phyloP scores from a whole-genome alignment of 2,329 filamentous ascomycete genomes.

The Colletotrichum tropicale region DNA sequence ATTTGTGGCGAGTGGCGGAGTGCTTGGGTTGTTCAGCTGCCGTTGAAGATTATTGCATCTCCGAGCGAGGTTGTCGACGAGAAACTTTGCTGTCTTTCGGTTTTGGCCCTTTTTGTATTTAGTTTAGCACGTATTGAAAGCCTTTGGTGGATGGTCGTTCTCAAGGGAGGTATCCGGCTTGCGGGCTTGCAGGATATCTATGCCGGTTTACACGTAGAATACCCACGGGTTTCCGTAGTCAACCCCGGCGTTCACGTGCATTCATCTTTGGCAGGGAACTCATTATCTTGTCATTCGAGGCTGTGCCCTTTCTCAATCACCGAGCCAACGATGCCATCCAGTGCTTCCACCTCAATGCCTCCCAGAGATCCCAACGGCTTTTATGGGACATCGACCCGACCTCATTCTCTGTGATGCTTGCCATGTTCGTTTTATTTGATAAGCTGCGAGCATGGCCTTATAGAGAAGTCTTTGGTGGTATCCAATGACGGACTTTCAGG shows the following conservation, averaged over 20 bases:
- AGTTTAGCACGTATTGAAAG: neutral
- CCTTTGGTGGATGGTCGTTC: neutral
- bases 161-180: neutral
- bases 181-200: neutral
- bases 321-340: neutral
- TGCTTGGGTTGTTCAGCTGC: neutral
- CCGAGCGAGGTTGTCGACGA: neutral
- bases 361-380: neutral
- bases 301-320: neutral
- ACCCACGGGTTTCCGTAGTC: neutral
- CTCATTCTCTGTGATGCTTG: neutral
- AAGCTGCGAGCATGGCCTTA: neutral
- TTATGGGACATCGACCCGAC: neutral
- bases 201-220: neutral
- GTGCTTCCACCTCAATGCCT: neutral
- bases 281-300: neutral
- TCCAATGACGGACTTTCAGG: neutral
- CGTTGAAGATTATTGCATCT: neutral
- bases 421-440: neutral
- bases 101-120: neutral
- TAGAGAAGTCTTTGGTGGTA: neutral
- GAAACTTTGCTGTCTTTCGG: neutral
- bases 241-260: neutral
- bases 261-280: neutral
- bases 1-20: neutral